Evolutionary conservation across 192 early-diverging fungal species (phyloP), one percentile per base, ranked within the genome.

Genomic region (Coemansia sp.): DNA sequence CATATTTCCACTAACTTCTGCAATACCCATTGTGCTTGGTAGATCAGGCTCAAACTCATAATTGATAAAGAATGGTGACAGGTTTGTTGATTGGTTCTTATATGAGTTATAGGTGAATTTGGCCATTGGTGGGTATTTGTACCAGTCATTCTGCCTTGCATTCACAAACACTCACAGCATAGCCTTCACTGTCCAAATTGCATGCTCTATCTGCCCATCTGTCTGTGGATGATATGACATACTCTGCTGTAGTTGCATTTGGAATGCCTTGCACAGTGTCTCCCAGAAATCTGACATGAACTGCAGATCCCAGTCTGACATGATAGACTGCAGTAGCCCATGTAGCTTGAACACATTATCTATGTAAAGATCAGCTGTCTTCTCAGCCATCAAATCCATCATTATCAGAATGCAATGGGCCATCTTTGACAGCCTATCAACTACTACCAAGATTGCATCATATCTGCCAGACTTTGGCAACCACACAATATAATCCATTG

Each of bases 401-500:
- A 19, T 55, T 13, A 45, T 56, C 2, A 39, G 50, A 5, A 65
- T 48, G 3, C 36, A 48, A 6, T 59, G 49, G 1, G 31, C 13
- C 56, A 65, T 58, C 12, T 57, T 65, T 2, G 60, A 47, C 2
- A 70, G 33, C 0, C 57, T 1, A 14, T 63, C 51, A 0, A 70
- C 56, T 0, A 59, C 68, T 0, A 63, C 50, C 0, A 63, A 13
- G 0, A 70, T 63, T 0, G 61, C 41, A 15, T 51, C 53, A 19
- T 36, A 54, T 4, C 53, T 44, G 0, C 13, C n/a, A 1, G 61
- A 47, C 8, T 20, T 33, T 0, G 68, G 68, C 9, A 63, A 41
- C 6, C 31, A 38, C 0, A 38, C 46, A 10, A 70, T 60, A 38
- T 56, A 60, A 23, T 63, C 68, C 68, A 70, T 63, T 6, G 35